Conservation (phyloP, 345 rosid species). For the Alliaria petiolata region DNA sequence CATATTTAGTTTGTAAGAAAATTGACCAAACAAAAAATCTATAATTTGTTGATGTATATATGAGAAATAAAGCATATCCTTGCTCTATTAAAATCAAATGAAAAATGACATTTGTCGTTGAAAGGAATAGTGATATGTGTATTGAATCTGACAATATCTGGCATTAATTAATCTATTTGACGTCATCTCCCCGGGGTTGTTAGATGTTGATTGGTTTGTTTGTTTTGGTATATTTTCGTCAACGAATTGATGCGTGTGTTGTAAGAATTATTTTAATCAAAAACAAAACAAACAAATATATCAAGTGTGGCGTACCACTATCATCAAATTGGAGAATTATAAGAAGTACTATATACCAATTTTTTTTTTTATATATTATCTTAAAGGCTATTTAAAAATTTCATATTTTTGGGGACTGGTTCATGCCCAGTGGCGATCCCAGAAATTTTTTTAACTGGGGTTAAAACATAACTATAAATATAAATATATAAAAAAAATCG, state of each 20-base stretch:
- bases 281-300: not conserved
- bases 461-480: too few relatives aligned
- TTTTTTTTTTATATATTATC: not conserved
- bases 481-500: too few relatives aligned
- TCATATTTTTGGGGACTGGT: not conserved
- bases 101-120: too few relatives aligned
- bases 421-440: constrained; percentile 21
- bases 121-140: too few relatives aligned
- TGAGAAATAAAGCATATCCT: too few relatives aligned
- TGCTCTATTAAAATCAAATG: too few relatives aligned
- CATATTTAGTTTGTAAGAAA: too few relatives aligned
- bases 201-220: constrained; percentile 18
- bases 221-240: not conserved
- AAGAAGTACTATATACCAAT: not conserved
- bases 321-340: not conserved
- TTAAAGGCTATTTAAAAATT: not conserved
- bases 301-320: constrained; percentile 23
- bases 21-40: too few relatives aligned
- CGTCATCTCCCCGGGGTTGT: constrained; percentile 16
- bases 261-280: not conserved
- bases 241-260: not conserved
- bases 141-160: too few relatives aligned
- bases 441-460: too few relatives aligned
- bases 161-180: constrained; percentile 10
- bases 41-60: too few relatives aligned